Base-by-base conservation (phyloP, 768 basidiomycete species). In the Phanerochaete carnosa region DNA sequence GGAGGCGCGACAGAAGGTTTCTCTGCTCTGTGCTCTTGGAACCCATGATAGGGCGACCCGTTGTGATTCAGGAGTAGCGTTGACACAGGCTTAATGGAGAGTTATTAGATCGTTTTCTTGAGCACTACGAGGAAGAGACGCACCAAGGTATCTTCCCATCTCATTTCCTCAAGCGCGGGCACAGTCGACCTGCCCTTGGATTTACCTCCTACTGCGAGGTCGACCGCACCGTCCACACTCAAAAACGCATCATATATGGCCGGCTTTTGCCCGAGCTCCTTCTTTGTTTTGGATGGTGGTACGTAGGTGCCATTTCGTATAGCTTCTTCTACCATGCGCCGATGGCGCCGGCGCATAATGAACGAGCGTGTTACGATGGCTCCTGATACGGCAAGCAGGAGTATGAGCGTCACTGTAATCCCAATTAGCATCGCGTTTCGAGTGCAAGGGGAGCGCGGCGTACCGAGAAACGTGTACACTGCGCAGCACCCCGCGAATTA, bases 391-490 rank as follows among this genome's bases (percentile, higher is more conserved):
- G 51, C 29, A 15, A 62, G 52, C 9, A 62, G 52, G 2, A 62
- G 45, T 16, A 62, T 30, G 13, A 62, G 56, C 9, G 62, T 62
- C 1, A 62, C 62, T 59, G 28, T 2, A 52, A 25, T n/a, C 6
- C 37, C 9, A 13, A 8, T 15, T 9, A 35, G 29, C 22, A 50
- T 55, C 33, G 33, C 2, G 45, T 50, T 26, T 30, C 32, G 30
- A 2, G 23, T 7, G 2, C 22, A 11, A 37, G 1, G 16, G 23
- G 23, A 58, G 30, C 1, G 33, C 25, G 2, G 46, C 56, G 52
- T 33, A 62, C 61, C 61, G 26, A 62, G 61, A 29, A 62, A 62
- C 19, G 62, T 62, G 46, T 62, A 62, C 32, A 62, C 62, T 62
- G 53, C 39, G 45, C 32, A 19, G 29, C 19, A 33, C 39, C 37